phyloP scores from a whole-genome alignment of 2,329 filamentous ascomycete genomes.

The Epichloe festucae region DNA sequence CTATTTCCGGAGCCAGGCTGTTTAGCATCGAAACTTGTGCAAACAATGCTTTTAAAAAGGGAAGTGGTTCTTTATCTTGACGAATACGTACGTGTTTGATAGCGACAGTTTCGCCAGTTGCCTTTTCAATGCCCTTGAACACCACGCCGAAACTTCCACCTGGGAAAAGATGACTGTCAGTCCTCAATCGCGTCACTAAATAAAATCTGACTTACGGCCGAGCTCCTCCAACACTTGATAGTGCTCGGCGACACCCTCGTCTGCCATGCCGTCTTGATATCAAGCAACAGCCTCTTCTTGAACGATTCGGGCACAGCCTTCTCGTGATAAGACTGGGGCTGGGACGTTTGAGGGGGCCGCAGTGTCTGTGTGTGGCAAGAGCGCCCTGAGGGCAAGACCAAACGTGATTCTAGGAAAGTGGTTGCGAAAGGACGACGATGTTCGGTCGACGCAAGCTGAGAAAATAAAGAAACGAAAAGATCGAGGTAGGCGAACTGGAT shows the following conservation, averaged over 20 bases:
- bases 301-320: not conserved
- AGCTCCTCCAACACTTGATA: conserved; percentile 96
- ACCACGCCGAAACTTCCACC: conserved; percentile 93
- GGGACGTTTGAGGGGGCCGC: not conserved
- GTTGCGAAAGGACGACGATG: not conserved
- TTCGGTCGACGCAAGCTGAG: not conserved
- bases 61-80: not conserved
- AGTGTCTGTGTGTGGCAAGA: not conserved
- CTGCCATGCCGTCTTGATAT: conserved; percentile 32
- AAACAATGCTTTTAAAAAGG: not conserved
- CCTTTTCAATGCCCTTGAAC: conserved; percentile 88
- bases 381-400: not conserved
- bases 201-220: conserved; percentile 54
- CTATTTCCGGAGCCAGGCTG: conserved; percentile 30
- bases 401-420: not conserved
- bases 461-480: not conserved
- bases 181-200: not conserved
- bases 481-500: conserved; percentile 1
- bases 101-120: conserved; percentile 84
- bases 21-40: not conserved
- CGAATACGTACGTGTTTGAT: conserved; percentile 73
- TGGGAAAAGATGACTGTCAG: conserved; percentile 20
- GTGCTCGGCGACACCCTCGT: conserved; percentile 62
- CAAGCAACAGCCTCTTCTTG: conserved; percentile 10
- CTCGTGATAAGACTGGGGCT: not conserved